Percentiles rank a stretch among this genome's conserved stretches.
phyloP scores from a whole-genome alignment of 1,284 basidiomycete genomes.

The Tilletiaria anomala region DNA sequence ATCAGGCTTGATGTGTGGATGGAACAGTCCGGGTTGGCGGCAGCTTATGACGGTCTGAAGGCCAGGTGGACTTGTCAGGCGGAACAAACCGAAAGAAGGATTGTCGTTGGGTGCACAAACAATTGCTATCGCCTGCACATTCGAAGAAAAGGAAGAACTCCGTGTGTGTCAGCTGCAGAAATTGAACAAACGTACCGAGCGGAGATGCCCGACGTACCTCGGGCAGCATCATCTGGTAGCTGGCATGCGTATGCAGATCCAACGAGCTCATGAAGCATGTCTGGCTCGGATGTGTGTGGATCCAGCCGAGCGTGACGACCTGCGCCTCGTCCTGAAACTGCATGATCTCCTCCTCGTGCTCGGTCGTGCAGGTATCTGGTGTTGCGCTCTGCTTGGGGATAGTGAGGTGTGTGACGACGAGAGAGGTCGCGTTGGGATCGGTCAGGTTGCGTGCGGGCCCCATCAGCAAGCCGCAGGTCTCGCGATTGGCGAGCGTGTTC shows the following conservation, averaged over 20 bases:
- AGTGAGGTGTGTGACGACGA: conserved; percentile 58
- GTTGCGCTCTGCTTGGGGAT: conserved; percentile 71
- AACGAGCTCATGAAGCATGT: conserved; percentile 67
- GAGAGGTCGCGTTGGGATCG: too few relatives aligned
- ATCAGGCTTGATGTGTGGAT: conserved; percentile 55
- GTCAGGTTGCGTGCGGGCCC: too few relatives aligned
- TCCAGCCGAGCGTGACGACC: conserved; percentile 77
- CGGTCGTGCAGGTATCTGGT: conserved; percentile 73
- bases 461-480: too few relatives aligned
- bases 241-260: conserved; percentile 73
- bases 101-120: conserved; percentile 67
- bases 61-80: conserved; percentile 68
- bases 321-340: conserved; percentile 61
- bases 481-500: too few relatives aligned
- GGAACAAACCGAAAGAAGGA: conserved; percentile 70
- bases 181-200: neutral
- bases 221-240: conserved; percentile 69
- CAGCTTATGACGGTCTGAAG: conserved; percentile 48
- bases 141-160: neutral
- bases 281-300: conserved; percentile 80
- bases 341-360: conserved; percentile 69
- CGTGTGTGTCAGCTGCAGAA: neutral
- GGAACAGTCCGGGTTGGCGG: conserved; percentile 57
- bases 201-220: conserved; percentile 41
- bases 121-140: conserved; percentile 57